Base-by-base conservation (phyloP, 768 basidiomycete genomes). In the Sistotremastrum suecicum region DNA sequence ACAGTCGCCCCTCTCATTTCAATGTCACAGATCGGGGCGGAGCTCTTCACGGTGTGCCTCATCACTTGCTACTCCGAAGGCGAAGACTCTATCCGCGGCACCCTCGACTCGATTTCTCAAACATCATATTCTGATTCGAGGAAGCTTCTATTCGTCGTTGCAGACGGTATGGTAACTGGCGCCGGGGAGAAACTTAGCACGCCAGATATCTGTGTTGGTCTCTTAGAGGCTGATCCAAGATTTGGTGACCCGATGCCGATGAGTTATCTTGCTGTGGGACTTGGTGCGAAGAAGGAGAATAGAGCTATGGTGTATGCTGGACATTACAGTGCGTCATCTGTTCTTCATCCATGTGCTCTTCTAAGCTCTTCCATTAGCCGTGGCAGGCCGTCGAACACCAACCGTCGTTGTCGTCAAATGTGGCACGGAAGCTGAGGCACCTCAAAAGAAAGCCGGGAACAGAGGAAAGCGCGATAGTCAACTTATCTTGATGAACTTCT, bases 51-150 rank as follows among this genome's bases (percentile, higher is more conserved):
- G 2, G 80, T 98, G 36, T 95, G 91, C 61, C 70, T 99, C 48
- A 88, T 99, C 4, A 98, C 95, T 1, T 98, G 95, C 58, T 99
- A 99, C 60, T 94, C 89, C 1, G 95, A 99, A 64, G 92, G 91
- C 42, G 86, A 89, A 63, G 90, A 91, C 35, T 90, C 87, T 1
- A 67, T 99, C 55, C 73, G 87, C 48, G 82, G 81, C 2, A 99
- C 95, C 0, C 72, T 97, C 44, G 95, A 98, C 61, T 86, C 90
- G 3, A 89, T 99, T 48, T 92, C 94, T 0, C 65, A 64, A 36
- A 97, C 95, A 3, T 80, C 73, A 3, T 99, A 98, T 61, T 88
- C 89, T 4, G 95, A 98, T 63, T 69, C 77, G 37, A 72, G 95
- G 48, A 99, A 99, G 59, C 69, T 99, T 20, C 62, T 99, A 41